phyloP scores from a whole-genome alignment of 1,284 basidiomycete genomes.

The Trichosporon coremiiforme region DNA sequence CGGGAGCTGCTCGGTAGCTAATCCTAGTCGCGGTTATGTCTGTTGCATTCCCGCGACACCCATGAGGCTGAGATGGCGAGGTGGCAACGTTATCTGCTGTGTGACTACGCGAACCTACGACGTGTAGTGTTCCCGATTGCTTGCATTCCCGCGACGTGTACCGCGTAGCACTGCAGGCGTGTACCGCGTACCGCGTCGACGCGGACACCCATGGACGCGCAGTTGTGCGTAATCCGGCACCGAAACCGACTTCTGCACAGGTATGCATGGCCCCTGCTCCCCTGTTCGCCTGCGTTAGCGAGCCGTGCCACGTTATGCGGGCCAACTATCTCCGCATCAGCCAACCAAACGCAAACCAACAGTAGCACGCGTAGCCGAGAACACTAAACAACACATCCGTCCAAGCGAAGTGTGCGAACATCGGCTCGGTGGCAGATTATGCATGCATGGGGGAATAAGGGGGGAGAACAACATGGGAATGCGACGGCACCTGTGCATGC shows the following conservation, averaged over 20 bases:
- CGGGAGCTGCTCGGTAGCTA: no score
- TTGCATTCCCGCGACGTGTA: neutral
- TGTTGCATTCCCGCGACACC: neutral
- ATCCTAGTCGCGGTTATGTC: neutral
- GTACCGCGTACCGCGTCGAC: neutral
- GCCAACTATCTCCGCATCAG: neutral
- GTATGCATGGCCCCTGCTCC: no score
- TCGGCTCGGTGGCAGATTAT: conserved; percentile 1
- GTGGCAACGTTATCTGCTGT: no score
- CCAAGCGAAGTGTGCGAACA: neutral
- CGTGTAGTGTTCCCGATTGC: neutral
- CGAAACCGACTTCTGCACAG: no score
- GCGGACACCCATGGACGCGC: neutral
- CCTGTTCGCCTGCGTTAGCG: no score
- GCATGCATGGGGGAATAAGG: neutral
- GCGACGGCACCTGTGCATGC: no score
- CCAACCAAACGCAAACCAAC: neutral
- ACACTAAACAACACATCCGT: no score
- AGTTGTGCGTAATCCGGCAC: neutral
- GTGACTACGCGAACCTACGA: no score
- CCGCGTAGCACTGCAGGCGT: no score
- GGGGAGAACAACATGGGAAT: neutral
- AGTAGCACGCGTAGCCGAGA: neutral
- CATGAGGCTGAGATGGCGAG: no score
- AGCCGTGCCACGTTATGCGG: neutral